A percentile compares a stretch with the other conserved stretches of the same genome.
Conservation (phyloP, 306 rosid species). For the Ormosia emarginata region DNA sequence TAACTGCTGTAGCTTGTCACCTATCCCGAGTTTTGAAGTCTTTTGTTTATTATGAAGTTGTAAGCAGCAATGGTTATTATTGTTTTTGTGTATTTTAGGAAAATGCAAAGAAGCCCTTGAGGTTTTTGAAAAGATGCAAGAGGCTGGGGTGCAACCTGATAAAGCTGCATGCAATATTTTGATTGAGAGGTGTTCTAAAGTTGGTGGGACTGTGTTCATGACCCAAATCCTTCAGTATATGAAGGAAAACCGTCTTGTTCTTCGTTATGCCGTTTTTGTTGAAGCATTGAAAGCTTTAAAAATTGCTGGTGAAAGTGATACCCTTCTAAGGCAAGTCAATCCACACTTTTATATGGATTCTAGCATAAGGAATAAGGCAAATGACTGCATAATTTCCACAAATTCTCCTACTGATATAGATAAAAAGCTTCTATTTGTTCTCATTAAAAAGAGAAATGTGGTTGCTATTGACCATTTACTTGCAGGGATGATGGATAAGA, state of each 20-base stretch:
- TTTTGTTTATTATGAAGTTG: neutral
- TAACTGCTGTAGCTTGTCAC: neutral
- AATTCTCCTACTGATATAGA: conserved; percentile 31
- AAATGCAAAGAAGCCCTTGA: conserved; percentile 75
- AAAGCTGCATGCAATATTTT: conserved; percentile 86
- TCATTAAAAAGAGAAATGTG: conserved; percentile 56
- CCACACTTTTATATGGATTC: conserved; percentile 51
- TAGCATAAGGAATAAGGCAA: conserved; percentile 27
- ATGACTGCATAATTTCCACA: conserved; percentile 13
- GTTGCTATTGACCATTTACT: conserved; percentile 57
- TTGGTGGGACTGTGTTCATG: conserved; percentile 45
- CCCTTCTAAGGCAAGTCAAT: conserved; percentile 72
- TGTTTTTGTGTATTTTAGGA: conserved; percentile 44
- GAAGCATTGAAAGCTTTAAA: conserved; percentile 56
- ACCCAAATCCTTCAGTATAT: conserved; percentile 55
- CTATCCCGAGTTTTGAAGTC: neutral
- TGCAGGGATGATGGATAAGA: conserved; percentile 43
- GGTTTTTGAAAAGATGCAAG: conserved; percentile 72
- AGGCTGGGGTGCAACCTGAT: conserved; percentile 74
- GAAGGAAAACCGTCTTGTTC: conserved; percentile 66
- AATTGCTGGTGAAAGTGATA: conserved; percentile 44
- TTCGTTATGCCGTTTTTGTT: conserved; percentile 65
- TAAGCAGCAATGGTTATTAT: neutral
- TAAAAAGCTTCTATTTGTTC: conserved; percentile 44
- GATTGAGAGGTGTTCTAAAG: conserved; percentile 64